A percentile compares a stretch with the other conserved stretches of the same genome.
Evolutionary conservation across 2,329 filamentous ascomycete species (phyloP).

Genomic region (Trichoderma sp.): DNA sequence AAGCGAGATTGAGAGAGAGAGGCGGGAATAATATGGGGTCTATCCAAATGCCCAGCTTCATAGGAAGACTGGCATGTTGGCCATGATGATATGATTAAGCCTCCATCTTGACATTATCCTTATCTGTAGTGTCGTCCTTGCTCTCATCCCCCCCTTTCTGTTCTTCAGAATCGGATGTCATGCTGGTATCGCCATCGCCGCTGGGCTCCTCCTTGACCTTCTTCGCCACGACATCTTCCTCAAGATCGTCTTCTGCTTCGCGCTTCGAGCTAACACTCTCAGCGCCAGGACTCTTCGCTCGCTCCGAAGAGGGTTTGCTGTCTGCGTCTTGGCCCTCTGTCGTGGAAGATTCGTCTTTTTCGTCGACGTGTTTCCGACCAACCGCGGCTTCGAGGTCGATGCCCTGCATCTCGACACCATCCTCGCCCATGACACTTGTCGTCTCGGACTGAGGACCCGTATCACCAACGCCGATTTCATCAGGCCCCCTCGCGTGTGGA

Average conservation of each 20-base stretch:
- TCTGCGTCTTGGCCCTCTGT: conserved; percentile 24
- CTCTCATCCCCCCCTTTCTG: neutral
- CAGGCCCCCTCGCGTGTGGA: conserved; percentile 80
- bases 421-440: conserved; percentile 39
- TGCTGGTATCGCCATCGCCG: conserved; percentile 20
- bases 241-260: conserved; percentile 50
- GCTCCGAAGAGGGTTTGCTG: conserved; percentile 18
- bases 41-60: neutral
- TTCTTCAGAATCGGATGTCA: neutral
- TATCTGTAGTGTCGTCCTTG: neutral
- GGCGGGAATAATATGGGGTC: neutral
- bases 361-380: conserved; percentile 46
- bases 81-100: neutral
- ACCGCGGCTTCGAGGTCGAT: conserved; percentile 62
- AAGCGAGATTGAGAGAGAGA: neutral
- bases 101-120: neutral
- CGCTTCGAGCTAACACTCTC: conserved; percentile 49
- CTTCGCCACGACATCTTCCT: conserved; percentile 42
- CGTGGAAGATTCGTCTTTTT: conserved; percentile 24
- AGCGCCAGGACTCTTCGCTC: conserved; percentile 27
- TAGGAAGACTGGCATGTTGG: neutral
- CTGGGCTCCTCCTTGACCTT: conserved; percentile 47
- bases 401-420: conserved; percentile 48
- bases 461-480: conserved; percentile 81
- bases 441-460: conserved; percentile 67